Conservation (phyloP, 2,329 filamentous ascomycete species). For the Xylaria sp. region DNA sequence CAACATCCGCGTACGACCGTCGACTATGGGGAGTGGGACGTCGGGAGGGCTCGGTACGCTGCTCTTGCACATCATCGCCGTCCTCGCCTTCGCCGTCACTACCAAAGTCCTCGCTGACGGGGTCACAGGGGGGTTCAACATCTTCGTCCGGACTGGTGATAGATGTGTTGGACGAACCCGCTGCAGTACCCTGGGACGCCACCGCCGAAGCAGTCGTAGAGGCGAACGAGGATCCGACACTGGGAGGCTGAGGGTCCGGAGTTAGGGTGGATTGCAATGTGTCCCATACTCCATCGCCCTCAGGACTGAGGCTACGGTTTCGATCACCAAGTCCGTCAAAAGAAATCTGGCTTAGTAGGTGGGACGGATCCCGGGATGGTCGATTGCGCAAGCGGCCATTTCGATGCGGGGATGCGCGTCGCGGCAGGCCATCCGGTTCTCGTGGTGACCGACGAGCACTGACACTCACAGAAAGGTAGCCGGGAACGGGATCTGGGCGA, state of each 20-base stretch:
- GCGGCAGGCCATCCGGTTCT: neutral
- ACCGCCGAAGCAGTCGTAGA: conserved; percentile 59
- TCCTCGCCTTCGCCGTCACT: conserved; percentile 53
- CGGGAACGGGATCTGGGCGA: too few species aligned
- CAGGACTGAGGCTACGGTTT: conserved; percentile 78
- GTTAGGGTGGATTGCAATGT: conserved; percentile 79
- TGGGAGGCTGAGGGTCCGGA: conserved; percentile 79
- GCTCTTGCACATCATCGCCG: conserved; percentile 23
- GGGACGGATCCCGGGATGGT: neutral
- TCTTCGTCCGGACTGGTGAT: conserved; percentile 48
- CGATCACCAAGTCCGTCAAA: conserved; percentile 83
- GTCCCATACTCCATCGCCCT: conserved; percentile 71
- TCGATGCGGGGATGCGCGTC: neutral
- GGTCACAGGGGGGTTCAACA: conserved; percentile 52
- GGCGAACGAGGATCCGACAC: conserved; percentile 79
- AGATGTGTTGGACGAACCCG: conserved; percentile 50
- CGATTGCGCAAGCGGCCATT: conserved; percentile 5
- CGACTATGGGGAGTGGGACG: conserved; percentile 14
- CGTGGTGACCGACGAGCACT: neutral
- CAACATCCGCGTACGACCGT: conserved; percentile 50
- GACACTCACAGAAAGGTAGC: neutral
- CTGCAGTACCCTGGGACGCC: conserved; percentile 46
- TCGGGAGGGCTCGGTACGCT: conserved; percentile 5
- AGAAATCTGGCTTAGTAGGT: conserved; percentile 10
- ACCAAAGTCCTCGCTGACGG: conserved; percentile 59